phyloP scores from a whole-genome alignment of 2,329 filamentous ascomycete species.

The Penicillium hordei region DNA sequence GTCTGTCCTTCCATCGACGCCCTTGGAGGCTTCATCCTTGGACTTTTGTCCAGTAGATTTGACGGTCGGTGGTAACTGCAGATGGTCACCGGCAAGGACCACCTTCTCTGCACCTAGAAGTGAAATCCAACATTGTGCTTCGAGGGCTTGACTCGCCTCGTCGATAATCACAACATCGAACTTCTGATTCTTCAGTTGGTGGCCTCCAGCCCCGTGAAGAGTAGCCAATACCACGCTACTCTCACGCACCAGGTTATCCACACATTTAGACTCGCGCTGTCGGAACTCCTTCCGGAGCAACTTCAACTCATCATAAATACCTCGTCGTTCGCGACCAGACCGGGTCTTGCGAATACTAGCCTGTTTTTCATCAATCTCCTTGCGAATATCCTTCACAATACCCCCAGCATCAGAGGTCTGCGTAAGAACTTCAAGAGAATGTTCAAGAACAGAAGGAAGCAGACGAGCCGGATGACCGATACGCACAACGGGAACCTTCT shows the following conservation, averaged over 20 bases:
- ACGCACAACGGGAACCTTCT: slow-evolving; percentile 82
- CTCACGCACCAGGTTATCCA: slow-evolving; percentile 68
- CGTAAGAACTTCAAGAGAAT: slow-evolving; percentile 88
- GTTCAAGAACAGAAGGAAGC: slow-evolving; percentile 80
- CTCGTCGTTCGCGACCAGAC: slow-evolving; percentile 73
- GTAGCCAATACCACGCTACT: slow-evolving; percentile 91
- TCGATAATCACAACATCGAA: slow-evolving; percentile 97
- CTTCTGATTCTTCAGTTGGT: slow-evolving; percentile 72
- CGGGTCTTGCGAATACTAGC: slow-evolving; percentile 83
- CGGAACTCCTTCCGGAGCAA: slow-evolving; percentile 85
- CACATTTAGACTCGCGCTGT: slow-evolving; percentile 77
- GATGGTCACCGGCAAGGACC: slow-evolving; percentile 88
- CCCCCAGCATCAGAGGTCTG: slow-evolving; percentile 84
- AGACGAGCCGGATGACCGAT: slow-evolving; percentile 91
- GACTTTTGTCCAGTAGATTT: slow-evolving; percentile 63
- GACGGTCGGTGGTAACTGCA: slow-evolving; percentile 92
- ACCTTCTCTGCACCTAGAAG: slow-evolving; percentile 76
- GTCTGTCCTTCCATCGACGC: slow-evolving; percentile 34
- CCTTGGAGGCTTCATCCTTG: slow-evolving; percentile 33
- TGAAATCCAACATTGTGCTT: slow-evolving; percentile 96
- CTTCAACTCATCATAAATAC: slow-evolving; percentile 81
- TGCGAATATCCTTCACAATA: slow-evolving; percentile 85
- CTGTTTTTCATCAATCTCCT: slow-evolving; percentile 91
- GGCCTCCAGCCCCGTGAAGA: slow-evolving; percentile 85
- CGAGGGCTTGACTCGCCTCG: slow-evolving; percentile 91